These are phyloP conservation scores for Monosporascus ibericus DNA, from an alignment of 2,329 filamentous ascomycete genomes.

Conservation along the genomic window DNA sequence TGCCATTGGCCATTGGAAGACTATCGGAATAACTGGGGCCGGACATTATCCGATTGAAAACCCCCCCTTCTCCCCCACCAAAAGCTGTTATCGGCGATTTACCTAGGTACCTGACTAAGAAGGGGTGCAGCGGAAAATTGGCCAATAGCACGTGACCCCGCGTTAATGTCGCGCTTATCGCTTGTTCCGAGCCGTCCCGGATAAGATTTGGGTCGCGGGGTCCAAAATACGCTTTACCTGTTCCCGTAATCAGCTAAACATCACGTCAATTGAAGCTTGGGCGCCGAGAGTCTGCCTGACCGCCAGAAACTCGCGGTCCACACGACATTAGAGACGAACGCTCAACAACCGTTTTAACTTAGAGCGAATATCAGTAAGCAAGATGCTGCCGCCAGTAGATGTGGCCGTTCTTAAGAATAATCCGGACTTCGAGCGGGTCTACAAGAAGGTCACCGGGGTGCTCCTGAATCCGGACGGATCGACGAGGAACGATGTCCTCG, in stretches of 20 bases:
- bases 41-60: no score
- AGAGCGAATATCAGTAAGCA: background rate
- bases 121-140: no score
- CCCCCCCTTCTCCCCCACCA: no score
- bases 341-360: no score
- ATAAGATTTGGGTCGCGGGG: no score
- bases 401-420: conserved; percentile 48
- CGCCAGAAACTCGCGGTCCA: no score
- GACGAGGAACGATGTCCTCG: conserved; percentile 44
- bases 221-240: background rate
- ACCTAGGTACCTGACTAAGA: background rate
- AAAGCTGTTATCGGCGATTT: background rate
- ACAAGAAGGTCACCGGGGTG: conserved; percentile 46
- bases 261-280: no score
- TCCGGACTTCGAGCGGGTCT: conserved; percentile 54
- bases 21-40: no score
- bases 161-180: background rate
- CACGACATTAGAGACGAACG: no score
- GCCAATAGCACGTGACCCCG: background rate
- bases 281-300: no score
- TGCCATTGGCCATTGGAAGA: no score
- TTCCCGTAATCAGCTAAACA: background rate
- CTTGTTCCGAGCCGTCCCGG: background rate
- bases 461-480: conserved; percentile 54
- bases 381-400: conserved; percentile 55